Conservation (phyloP, 2,329 filamentous ascomycete species). For the Xylariaceae sp. region DNA sequence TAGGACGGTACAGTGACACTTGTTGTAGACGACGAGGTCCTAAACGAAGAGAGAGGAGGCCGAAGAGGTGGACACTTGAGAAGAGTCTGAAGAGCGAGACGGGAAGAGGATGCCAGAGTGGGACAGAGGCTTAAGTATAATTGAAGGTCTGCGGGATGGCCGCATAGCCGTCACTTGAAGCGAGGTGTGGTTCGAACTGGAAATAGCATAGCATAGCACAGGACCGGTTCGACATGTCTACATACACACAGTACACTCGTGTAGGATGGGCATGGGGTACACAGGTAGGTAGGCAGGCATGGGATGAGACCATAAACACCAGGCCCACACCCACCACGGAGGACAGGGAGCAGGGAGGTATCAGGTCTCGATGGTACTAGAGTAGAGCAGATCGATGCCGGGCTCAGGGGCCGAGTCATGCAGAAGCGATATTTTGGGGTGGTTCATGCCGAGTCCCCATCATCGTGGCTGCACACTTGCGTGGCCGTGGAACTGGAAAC, state of each 20-base stretch:
- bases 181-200: conserved; percentile 10
- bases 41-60: conserved; percentile 9
- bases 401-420: conserved; percentile 7
- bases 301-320: conserved; percentile 18
- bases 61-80: conserved; percentile 16
- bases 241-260: no score
- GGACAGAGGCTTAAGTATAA: conserved; percentile 14
- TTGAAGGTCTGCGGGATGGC: conserved; percentile 4
- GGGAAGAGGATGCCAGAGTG: conserved; percentile 9
- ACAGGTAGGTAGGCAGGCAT: no score
- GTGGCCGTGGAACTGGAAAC: no score
- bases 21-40: conserved; percentile 3
- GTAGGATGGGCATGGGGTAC: conserved; percentile 15
- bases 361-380: conserved; percentile 11
- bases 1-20: conserved; percentile 8
- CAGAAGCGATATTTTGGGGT: not conserved
- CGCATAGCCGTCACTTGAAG: conserved; percentile 3
- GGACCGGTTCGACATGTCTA: no score
- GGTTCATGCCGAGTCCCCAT: conserved; percentile 8
- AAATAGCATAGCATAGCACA: conserved; percentile 15
- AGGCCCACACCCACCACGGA: not conserved
- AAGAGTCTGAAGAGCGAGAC: conserved; percentile 18
- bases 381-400: conserved; percentile 5
- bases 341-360: conserved; percentile 15
- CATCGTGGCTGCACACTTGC: no score